phyloP scores from a whole-genome alignment of 805 yeast genomes.

The Cyberlindnera galapagoensis region DNA sequence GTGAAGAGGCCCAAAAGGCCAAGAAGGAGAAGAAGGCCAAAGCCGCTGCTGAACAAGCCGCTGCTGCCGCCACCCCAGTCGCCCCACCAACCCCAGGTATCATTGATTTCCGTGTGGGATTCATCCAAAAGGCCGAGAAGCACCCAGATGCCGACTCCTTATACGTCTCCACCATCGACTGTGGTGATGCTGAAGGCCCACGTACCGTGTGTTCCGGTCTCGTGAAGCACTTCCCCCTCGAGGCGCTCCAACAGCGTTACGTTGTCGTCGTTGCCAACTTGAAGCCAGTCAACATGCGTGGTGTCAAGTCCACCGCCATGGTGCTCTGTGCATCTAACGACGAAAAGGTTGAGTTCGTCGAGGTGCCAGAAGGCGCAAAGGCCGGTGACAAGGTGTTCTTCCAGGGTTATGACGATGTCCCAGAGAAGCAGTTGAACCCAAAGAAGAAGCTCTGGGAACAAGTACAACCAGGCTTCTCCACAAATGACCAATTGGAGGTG shows the following conservation, averaged over 20 bases:
- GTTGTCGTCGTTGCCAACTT: conserved; percentile 91
- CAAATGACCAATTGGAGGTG: conserved; percentile 70
- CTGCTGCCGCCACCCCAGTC: conserved; percentile 51
- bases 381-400: conserved; percentile 97
- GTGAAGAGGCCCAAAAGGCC: conserved; percentile 54
- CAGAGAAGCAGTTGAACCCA: conserved; percentile 90
- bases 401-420: conserved; percentile 82
- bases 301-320: conserved; percentile 93
- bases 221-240: conserved; percentile 81
- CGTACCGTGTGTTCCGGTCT: conserved; percentile 98
- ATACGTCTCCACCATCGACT: conserved; percentile 92
- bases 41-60: conserved; percentile 32
- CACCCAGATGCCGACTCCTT: conserved; percentile 98
- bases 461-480: conserved; percentile 84
- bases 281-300: conserved; percentile 98
- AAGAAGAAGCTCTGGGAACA: conserved; percentile 98
- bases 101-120: conserved; percentile 93
- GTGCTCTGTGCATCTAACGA: conserved; percentile 86
- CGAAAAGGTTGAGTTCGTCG: conserved; percentile 82
- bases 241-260: conserved; percentile 91
- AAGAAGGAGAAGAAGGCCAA: conserved; percentile 58
- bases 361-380: conserved; percentile 88
- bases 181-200: conserved; percentile 96
- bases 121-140: conserved; percentile 90
- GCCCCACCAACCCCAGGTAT: conserved; percentile 77